Conservation (phyloP, 2,329 filamentous ascomycete species). For the Fusarium kyushuense region DNA sequence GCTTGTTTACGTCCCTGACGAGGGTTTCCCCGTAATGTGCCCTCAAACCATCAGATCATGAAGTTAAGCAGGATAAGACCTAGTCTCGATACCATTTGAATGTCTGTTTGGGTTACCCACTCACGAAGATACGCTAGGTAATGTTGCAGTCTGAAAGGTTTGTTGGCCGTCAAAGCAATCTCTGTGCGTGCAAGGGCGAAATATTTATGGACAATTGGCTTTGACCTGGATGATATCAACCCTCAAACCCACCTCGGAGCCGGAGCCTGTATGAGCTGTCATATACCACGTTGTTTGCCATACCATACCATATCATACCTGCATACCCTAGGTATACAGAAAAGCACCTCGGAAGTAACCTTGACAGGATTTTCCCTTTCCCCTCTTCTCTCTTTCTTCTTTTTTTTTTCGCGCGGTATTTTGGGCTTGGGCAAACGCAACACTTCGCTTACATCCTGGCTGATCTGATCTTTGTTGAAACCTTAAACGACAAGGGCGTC, state of each 20-base stretch:
- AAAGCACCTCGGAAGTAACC: constrained; percentile 1
- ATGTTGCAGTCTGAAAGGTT: constrained; percentile 6
- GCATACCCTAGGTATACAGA: background rate
- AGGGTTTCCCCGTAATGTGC: background rate
- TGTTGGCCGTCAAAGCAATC: constrained; percentile 3
- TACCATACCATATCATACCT: too few species aligned
- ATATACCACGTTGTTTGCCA: constrained; percentile 10
- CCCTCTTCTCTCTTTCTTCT: background rate
- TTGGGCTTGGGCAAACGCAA: constrained; percentile 28
- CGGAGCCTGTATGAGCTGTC: constrained; percentile 33
- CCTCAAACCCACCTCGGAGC: constrained; percentile 29
- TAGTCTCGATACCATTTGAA: background rate
- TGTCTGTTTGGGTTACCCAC: constrained; percentile 9
- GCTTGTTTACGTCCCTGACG: background rate
- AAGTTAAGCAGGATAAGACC: background rate
- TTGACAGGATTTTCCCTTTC: background rate
- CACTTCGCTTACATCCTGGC: constrained; percentile 31
- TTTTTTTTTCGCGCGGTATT: background rate
- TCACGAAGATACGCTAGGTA: background rate
- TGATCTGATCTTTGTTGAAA: constrained; percentile 42
- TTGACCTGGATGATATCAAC: constrained; percentile 5
- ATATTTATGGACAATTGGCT: constrained; percentile 2
- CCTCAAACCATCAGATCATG: constrained; percentile 24
- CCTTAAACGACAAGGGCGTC: constrained; percentile 33
- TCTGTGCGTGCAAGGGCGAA: constrained; percentile 1